Evolutionary conservation across 805 yeast genomes (phyloP).

Genomic region (Brettanomyces bruxellensis): DNA sequence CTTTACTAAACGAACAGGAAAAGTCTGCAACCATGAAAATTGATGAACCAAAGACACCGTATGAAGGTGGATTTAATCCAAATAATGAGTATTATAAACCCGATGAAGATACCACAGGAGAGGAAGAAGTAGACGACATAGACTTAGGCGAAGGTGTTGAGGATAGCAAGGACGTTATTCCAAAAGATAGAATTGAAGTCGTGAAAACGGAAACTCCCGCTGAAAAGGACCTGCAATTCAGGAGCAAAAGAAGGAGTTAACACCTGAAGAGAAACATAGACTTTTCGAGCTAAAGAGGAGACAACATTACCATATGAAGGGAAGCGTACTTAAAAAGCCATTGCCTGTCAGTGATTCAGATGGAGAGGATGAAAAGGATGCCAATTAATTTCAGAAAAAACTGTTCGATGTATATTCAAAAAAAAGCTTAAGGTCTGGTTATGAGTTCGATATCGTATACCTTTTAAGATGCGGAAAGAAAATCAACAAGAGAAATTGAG

Average conservation of each 20-base stretch:
- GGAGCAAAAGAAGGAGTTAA: constrained; percentile 24
- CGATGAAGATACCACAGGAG: constrained; percentile 36
- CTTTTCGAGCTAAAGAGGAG: constrained; percentile 74
- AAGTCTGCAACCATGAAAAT: constrained; percentile 69
- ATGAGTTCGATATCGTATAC: too few relatives aligned
- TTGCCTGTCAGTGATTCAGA: constrained; percentile 25
- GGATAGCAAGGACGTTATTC: constrained; percentile 8
- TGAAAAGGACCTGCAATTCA: constrained; percentile 8
- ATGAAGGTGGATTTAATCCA: constrained; percentile 82
- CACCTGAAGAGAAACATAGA: constrained; percentile 54
- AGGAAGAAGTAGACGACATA: constrained; percentile 26
- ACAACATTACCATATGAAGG: constrained; percentile 62
- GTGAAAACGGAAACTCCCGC: constrained; percentile 1
- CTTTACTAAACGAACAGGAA: constrained; percentile 67
- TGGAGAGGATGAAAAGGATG: constrained; percentile 14
- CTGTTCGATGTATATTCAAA: too few relatives aligned
- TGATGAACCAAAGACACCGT: constrained; percentile 94
- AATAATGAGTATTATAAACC: constrained; percentile 68
- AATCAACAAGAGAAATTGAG: too few relatives aligned
- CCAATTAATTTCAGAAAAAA: background rate
- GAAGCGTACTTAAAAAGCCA: constrained; percentile 33
- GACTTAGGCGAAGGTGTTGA: constrained; percentile 27
- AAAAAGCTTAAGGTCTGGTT: too few relatives aligned
- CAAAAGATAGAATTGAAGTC: constrained; percentile 13
- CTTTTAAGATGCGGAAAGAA: too few relatives aligned